phyloP scores from a whole-genome alignment of 148 eudicot species.

The Rhododendron vialii region DNA sequence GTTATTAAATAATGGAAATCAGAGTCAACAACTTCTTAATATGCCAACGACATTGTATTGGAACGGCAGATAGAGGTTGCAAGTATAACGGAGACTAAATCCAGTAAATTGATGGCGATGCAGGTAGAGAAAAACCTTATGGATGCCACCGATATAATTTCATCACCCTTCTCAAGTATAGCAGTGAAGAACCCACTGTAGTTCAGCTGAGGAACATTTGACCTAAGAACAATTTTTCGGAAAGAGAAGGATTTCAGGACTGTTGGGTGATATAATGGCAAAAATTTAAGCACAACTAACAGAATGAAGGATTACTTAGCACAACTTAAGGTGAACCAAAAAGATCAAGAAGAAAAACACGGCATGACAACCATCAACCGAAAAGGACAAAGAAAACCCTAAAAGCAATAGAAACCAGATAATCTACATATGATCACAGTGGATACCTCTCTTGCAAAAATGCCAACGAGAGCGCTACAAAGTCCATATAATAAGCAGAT shows the following conservation, averaged over 20 bases:
- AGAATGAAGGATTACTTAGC: neutral
- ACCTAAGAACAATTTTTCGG: constrained; percentile 38
- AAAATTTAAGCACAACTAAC: neutral
- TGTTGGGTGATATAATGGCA: neutral
- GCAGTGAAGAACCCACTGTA: constrained; percentile 61
- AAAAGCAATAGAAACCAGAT: neutral
- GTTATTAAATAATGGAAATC: neutral
- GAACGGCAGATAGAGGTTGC: neutral
- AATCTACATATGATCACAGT: neutral
- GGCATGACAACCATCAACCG: neutral
- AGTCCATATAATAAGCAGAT: neutral
- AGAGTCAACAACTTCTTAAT: neutral
- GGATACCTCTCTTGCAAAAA: neutral
- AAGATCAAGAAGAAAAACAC: neutral
- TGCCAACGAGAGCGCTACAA: neutral
- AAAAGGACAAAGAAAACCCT: neutral
- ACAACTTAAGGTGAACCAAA: neutral
- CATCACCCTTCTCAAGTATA: constrained; percentile 81
- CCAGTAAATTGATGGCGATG: neutral
- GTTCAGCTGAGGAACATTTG: constrained; percentile 71
- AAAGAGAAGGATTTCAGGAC: neutral
- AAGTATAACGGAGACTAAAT: neutral
- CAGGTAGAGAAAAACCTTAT: constrained; percentile 47
- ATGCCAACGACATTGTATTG: neutral
- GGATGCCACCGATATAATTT: constrained; percentile 66